A percentile compares a stretch with the other conserved stretches of the same genome.
Evolutionary conservation across 2,329 filamentous ascomycete genomes (phyloP).

Genomic region (Colletotrichum sp.): DNA sequence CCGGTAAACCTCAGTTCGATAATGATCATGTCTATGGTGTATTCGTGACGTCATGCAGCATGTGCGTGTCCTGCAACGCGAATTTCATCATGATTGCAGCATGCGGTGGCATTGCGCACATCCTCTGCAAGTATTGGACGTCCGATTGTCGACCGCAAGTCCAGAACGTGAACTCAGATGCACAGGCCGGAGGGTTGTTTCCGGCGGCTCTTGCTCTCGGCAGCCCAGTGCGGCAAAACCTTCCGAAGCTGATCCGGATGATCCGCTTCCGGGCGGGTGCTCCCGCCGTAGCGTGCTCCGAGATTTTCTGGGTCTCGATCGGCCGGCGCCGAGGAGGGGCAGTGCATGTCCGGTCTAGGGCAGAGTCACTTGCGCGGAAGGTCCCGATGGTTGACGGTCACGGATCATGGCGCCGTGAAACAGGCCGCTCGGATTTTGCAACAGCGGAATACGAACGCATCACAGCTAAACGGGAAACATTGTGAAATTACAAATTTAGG

Average conservation of each 20-base stretch:
- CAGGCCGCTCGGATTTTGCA: background rate
- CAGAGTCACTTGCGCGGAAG: background rate
- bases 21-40: background rate
- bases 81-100: slow-evolving; percentile 15
- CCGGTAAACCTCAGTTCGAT: background rate
- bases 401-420: background rate
- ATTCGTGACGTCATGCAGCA: slow-evolving; percentile 8
- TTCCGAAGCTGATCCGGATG: background rate
- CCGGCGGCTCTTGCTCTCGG: background rate
- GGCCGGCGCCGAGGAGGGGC: slow-evolving; percentile 1
- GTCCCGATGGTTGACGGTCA: background rate
- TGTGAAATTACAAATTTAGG: too few relatives aligned
- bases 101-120: background rate
- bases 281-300: background rate
- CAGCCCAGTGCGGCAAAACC: background rate
- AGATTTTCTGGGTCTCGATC: background rate
- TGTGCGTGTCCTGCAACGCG: background rate
- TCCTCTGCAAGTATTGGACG: background rate
- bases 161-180: background rate
- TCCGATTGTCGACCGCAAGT: background rate
- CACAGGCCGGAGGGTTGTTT: background rate
- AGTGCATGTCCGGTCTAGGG: background rate
- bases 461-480: too few relatives aligned
- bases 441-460: background rate
- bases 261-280: background rate